Evolutionary conservation across 139 green algal species (phyloP), one percentile per base, ranked within the genome.

Genomic region (Axilococcus clingmanii): DNA sequence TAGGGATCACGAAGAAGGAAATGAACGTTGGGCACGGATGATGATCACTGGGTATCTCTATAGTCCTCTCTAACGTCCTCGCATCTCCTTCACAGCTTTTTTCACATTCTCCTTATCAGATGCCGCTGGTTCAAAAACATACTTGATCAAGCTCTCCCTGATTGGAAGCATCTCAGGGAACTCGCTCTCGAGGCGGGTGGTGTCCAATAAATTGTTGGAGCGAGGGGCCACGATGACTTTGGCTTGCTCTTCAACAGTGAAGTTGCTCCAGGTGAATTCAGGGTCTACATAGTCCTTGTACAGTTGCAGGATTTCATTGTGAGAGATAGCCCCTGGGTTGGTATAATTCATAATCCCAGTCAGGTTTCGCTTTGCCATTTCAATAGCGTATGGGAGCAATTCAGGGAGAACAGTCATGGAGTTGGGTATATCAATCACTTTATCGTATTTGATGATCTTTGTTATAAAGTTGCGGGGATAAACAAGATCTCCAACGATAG

Each of bases 341-440:
- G 91, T 98, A 76, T 86, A 98, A 79, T 98, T 98, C 81, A 95
- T 92, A 68, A 96, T 88, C 52, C 85, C 90, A 5, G 82, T 94
- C 43, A 94, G 71, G 29, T 77, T 74, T 40, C 87, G 71, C 65
- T 81, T 76, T 43, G 87, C 82, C 84, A 97, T 94, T 63, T 96
- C 83, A 11, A 97, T 71, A 22, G 82, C 85, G 41, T 77, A 65
- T 7, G 90, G 90, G 48, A 97, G 72, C 44, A 97, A 73, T 79
- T 98, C 91, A 19, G 88, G 82, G 58, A 98, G 75, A 42, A 98
- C 86, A 14, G 91, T 98, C 91, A 98, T 97, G 41, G 79, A 89
- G 75, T 95, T 95, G 55, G 83, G 87, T 65, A 95, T 95, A 75
- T 94, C 59, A 32, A 95, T 61, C 3, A 94, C 69, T 74, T 89